Evolutionary conservation across 106 monocot genomes (phyloP), one percentile per base, ranked within the genome.

Genomic region (Gastrodia elata): DNA sequence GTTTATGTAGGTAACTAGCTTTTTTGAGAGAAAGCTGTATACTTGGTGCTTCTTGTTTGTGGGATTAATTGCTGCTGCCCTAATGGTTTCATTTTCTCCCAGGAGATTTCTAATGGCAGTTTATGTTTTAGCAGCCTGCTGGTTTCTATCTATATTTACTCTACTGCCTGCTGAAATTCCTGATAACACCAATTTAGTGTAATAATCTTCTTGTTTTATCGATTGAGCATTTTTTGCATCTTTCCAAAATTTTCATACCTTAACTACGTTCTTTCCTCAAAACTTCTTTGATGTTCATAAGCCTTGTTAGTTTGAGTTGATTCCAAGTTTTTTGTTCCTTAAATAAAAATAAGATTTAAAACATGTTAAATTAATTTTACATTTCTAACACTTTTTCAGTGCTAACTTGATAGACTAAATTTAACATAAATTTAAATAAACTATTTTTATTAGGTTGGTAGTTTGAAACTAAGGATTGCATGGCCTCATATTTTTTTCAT

Each of bases 141-240:
- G 91, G 89, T 85, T 95, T 71, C 68, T 95, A 59, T 91, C 94
- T 67, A 37, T 79, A 49, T 95, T 95, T 74, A 95, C 94, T 41
- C 49, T 91, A 83, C 89, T 95, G 94, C 94, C 94, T 42, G 89
- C 94, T 43, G 94, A 95, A 80, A 91, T 95, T 83, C 94, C 94
- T 72, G 94, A 95, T 22, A 89, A 91, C 78, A 91, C 83, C 38
- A 38, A 41, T 56, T 80, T 95, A 73, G 91, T 95, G 94, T 94
- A 89, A 82, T 75, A 44, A 52, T 84, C 79, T 82, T 77, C 20
- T 34, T 59, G n/a, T 2, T 25, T 69, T 40, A 69, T 69, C 2
- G 24, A 26, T 40, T 0, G 69, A 25, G 26, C 25, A 69, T 69
- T 39, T 39, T 69, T 2, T 10, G 8, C 4, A 25, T 69, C 41